These are phyloP conservation scores for Peribolospora kevripleyi DNA, from an alignment of 768 basidiomycete species.

Conservation along the genomic window DNA sequence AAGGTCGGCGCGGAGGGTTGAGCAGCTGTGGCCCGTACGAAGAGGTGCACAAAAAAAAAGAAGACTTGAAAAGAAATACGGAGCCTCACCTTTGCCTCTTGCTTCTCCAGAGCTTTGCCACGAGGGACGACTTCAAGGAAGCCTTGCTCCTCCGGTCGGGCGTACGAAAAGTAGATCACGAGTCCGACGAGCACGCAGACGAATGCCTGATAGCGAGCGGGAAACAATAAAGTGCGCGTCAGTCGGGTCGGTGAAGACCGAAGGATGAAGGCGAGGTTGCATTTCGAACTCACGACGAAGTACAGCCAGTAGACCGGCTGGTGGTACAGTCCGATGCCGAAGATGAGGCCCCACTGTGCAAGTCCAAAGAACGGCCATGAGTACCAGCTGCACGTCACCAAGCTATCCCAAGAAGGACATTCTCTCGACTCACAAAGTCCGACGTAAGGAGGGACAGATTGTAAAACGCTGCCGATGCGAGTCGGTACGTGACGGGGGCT, in stretches of 20 bases:
- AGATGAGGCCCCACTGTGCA: neutral
- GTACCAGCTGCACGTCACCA: conserved; percentile 10
- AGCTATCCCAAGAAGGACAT: neutral
- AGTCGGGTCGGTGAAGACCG: neutral
- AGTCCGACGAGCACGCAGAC: conserved; percentile 12
- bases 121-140: too few relatives aligned
- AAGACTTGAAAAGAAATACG: too few relatives aligned
- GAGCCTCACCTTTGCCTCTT: too few relatives aligned
- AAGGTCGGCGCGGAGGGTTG: too few relatives aligned
- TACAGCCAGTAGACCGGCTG: conserved; percentile 14
- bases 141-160: conserved; percentile 4
- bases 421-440: neutral
- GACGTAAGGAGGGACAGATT: conserved; percentile 5
- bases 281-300: conserved; percentile 4
- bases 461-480: conserved; percentile 11
- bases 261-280: too few relatives aligned
- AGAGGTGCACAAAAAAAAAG: too few relatives aligned
- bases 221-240: neutral
- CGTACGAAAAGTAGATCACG: conserved; percentile 11
- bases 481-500: conserved; percentile 10
- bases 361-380: neutral
- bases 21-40: too few relatives aligned
- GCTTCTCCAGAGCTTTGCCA: too few relatives aligned
- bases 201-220: neutral
- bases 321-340: conserved; percentile 8